phyloP scores from a whole-genome alignment of 2,329 filamentous ascomycete genomes.

The Thermoascus crustaceus region DNA sequence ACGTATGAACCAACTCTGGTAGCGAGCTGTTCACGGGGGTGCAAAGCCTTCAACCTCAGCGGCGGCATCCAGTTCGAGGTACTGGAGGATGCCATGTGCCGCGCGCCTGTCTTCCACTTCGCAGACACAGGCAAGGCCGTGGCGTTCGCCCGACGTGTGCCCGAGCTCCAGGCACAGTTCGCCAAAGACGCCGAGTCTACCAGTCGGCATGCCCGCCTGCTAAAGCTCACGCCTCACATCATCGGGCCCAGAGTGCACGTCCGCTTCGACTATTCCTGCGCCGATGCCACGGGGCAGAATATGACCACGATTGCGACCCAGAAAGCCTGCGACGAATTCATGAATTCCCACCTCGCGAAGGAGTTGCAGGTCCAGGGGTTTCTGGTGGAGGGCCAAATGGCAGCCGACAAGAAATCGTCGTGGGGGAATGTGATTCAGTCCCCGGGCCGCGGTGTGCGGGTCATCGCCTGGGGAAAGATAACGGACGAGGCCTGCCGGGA shows the following conservation, averaged over 20 bases:
- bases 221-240: conserved; percentile 12
- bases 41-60: conserved; percentile 17
- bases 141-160: conserved; percentile 10
- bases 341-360: conserved; percentile 4
- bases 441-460: conserved; percentile 18
- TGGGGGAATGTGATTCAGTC: conserved; percentile 15
- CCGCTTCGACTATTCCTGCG: conserved; percentile 16
- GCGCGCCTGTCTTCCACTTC: conserved; percentile 19
- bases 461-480: conserved; percentile 18
- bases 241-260: conserved; percentile 17
- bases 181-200: conserved; percentile 6
- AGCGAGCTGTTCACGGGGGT: conserved; percentile 22
- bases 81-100: conserved; percentile 15
- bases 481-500: conserved; percentile 11
- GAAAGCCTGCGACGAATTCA: conserved; percentile 15
- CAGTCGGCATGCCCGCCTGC: conserved; percentile 9
- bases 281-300: conserved; percentile 23
- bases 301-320: conserved; percentile 24
- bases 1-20: conserved; percentile 21
- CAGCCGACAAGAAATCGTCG: conserved; percentile 19
- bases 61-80: conserved; percentile 14
- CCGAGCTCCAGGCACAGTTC: conserved; percentile 4
- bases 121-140: conserved; percentile 12
- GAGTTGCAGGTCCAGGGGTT: conserved; percentile 10
- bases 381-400: conserved; percentile 16